Percentiles rank a stretch among this genome's conserved stretches.
Evolutionary conservation across 352 stramenopile genomes (phyloP).

Genomic region (Thalassiosira delicatula): DNA sequence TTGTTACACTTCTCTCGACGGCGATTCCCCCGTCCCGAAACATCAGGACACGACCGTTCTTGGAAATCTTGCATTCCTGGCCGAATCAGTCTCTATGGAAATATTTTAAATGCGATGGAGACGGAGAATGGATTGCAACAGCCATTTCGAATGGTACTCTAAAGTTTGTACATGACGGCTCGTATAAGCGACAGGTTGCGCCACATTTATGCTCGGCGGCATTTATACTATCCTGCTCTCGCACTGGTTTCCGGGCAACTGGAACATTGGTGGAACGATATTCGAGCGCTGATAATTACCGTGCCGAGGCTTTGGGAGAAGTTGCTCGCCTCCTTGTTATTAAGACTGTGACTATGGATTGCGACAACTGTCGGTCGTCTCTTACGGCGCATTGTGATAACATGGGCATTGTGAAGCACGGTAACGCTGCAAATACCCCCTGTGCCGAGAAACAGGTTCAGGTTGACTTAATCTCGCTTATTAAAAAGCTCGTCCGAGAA

Average conservation of each 20-base stretch:
- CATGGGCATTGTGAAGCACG: constrained; percentile 30
- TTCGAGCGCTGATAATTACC: constrained; percentile 2
- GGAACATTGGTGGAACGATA: not conserved
- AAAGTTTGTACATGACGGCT: constrained; percentile 35
- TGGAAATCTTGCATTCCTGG: not conserved
- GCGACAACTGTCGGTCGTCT: not conserved
- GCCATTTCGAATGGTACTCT: not conserved
- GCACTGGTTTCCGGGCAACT: not conserved
- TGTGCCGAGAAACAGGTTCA: constrained; percentile 34
- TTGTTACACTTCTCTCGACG: not conserved
- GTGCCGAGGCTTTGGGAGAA: constrained; percentile 23
- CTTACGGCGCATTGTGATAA: constrained; percentile 28
- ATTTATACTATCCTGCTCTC: constrained; percentile 13
- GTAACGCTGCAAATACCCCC: constrained; percentile 6
- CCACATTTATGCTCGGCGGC: constrained; percentile 7
- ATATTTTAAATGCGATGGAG: constrained; percentile 32
- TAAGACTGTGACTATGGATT: not conserved
- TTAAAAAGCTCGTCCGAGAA: constrained; percentile 4
- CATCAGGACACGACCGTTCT: not conserved
- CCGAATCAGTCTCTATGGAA: constrained; percentile 24
- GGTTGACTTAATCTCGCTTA: constrained; percentile 15
- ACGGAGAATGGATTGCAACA: constrained; percentile 32
- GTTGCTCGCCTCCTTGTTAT: not conserved
- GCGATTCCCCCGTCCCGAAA: not conserved
- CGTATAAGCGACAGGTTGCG: constrained; percentile 28